Evolutionary conservation across 148 eudicot genomes (phyloP), one percentile per base, ranked within the genome.

Genomic region (Nepenthes mirabilis): DNA sequence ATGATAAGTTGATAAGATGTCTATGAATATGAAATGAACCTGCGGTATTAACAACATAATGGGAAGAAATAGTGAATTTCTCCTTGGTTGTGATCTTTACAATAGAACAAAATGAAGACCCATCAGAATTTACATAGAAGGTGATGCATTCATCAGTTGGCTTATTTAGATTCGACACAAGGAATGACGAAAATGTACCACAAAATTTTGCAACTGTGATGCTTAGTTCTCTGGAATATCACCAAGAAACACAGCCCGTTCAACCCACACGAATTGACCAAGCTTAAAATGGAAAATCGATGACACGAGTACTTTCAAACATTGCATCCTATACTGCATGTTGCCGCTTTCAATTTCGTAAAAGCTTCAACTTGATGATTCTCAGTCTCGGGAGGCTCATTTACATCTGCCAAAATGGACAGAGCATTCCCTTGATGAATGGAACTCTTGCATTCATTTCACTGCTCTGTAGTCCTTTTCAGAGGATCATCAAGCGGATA

Each of bases 11-110:
- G 23, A 23, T 23, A 23, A 23, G 23, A 23, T 23, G 23, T 23
- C 23, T 23, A 23, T 23, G 23, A 23, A 23, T 23, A 23, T 23
- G 23, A 23, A 23, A 23, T 23, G 0, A 23, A 23, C 23, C 23
- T 23, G 23, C 23, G 23, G 23, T 23, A 23, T 23, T 23, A 23
- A 23, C 23, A 23, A 23, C 23, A 23, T 0, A 23, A 23, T 23
- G 45, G 8, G 45, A 40, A 40, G 52, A 12, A n/a, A 49, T 5
- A 49, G 52, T n/a, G 52, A 49, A 49, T 49, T 10, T 12, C 52
- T 49, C 52, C 11, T 62, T 48, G 36, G 59, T 59, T 60, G 34
- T 34, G 32, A 55, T 34, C 14, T 57, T 52, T 72, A 72, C 71
- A 67, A 52, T 6, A 62, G n/a, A 67, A 12, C 51, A 62, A 61